Evolutionary conservation across 164 flowering plant species (phyloP), one percentile per base, ranked within the genome.

Genomic region (Vitis rupestris): DNA sequence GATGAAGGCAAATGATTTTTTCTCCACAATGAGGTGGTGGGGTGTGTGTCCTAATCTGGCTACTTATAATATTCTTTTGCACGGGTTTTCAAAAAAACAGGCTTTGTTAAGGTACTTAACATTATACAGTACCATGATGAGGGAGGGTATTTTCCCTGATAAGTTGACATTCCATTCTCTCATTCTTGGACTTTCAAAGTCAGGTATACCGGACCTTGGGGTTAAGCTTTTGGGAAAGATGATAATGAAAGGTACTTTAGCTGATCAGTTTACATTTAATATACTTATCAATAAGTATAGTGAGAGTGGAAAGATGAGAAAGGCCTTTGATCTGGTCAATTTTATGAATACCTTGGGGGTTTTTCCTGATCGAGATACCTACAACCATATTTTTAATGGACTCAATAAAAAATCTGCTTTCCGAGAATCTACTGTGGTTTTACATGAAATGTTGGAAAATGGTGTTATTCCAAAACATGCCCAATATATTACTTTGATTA

Each of bases 1-100:
- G 65, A 67, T 49, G 16, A 78, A 68, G 72, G 87, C 76, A 59
- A 70, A 75, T 63, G 37, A 75, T 50, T 62, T 78, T 52, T 49
- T 84, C 47, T 66, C 77, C 16, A 65, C 19, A 52, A 80, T 87
- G 85, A 70, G 31, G 52, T 62, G 70, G 23, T 60, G 61, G 68
- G 80, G 70, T 59, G 23, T 82, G 50, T n/a, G 17, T 56, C 90
- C 90, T 59, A 87, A 59, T 81, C 71, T 88, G 79, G 76, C 76
- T 70, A 86, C 98, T 10, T 89, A 76, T 75, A 93, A 91, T 64
- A 88, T 88, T 75, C 89, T 91, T 47, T 76, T 91, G 72, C 98
- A 87, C 74, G 88, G 85, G 15, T 86, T 82, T 74, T 72, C 95
- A 14, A 86, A 80, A 73, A 78, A 70, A 62, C 11, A 16, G 15